A percentile compares a stretch with the other conserved stretches of the same genome.
phyloP scores from a whole-genome alignment of 2,329 filamentous ascomycete genomes.

The Venturiaceae sp. region DNA sequence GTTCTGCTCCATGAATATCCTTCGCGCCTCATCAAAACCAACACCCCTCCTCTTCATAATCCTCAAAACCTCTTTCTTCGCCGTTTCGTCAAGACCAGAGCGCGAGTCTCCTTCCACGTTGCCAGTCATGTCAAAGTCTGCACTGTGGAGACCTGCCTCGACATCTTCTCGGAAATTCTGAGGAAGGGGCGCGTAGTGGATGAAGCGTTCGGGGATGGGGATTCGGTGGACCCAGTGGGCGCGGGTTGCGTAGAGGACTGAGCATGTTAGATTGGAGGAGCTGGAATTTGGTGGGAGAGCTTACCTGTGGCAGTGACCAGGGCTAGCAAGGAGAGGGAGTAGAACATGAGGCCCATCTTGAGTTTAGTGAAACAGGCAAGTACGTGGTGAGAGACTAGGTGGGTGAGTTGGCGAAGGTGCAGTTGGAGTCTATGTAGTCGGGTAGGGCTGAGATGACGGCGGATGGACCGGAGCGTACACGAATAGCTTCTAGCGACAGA shows the following conservation, averaged over 20 bases:
- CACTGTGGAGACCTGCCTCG: slow-evolving; percentile 75
- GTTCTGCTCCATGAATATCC: slow-evolving; percentile 73
- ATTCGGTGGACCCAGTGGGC: slow-evolving; percentile 65
- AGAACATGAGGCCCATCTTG: slow-evolving; percentile 38
- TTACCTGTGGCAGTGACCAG: slow-evolving; percentile 62
- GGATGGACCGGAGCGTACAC: background rate
- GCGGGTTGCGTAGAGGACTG: slow-evolving; percentile 66
- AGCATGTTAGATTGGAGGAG: slow-evolving; percentile 8
- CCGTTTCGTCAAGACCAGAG: slow-evolving; percentile 68
- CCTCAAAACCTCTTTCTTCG: slow-evolving; percentile 71
- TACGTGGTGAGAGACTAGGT: background rate
- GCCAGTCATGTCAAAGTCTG: slow-evolving; percentile 69
- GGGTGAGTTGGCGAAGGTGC: background rate
- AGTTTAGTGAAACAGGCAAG: background rate
- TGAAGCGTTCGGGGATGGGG: slow-evolving; percentile 40
- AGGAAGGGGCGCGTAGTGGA: slow-evolving; percentile 68
- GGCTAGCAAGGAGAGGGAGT: slow-evolving; percentile 62
- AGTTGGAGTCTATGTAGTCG: slow-evolving; percentile 15
- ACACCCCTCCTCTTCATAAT: slow-evolving; percentile 85
- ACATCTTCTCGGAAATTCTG: slow-evolving; percentile 73
- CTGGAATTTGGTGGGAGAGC: slow-evolving; percentile 14
- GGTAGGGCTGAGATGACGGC: background rate
- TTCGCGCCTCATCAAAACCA: slow-evolving; percentile 82
- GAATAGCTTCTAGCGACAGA: background rate
- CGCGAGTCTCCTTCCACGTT: slow-evolving; percentile 79